Base-by-base conservation (phyloP, 805 yeast genomes). In the Yarrowia sp. region DNA sequence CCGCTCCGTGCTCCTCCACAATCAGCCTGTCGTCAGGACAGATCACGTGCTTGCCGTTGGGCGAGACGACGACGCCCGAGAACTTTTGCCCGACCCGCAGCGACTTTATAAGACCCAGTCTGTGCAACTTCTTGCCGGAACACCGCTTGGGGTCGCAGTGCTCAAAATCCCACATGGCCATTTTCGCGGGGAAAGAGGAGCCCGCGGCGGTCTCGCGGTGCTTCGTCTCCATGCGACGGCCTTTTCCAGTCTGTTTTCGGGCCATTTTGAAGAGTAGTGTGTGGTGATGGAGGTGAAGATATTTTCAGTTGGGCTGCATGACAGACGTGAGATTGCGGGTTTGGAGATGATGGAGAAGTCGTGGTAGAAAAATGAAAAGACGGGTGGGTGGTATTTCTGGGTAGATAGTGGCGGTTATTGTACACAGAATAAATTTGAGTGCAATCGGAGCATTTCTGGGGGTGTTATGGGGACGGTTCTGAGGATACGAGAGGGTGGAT, bases 141-240 rank as follows among this genome's bases (percentile, higher is more conserved):
- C 99, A 94, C 71, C 97, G 81, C 71, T 94, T 94, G 1, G 99
- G 99, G 74, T 94, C 99, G 76, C 99, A 94, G 71, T 94, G 99
- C 67, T 92, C 97, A 71, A 94, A 94, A 73, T 94, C 99, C 79
- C 99, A 93, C 99, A 93, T 93, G 16, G 97, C 97, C 65, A 92
- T 73, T 69, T 90, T 91, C 32, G 87, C 86, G 1, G 96, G 97
- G 70, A 90, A 88, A 56, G 80, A 69, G 0, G 68, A 46, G 39
- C 63, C 64, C 12, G 66, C 22, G 4, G 42, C 60, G 19, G 36
- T 27, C 14, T 61, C 65, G 19, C 63, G 49, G 31, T 55, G 62
- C 63, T 42, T 46, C 32, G 63, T 35, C 29, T 66, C 64, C 38
- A 49, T 33, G 6, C 63, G 59, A 10, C 61, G 61, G 38, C 47